Base-by-base conservation (phyloP, 148 eudicot species). In the Agrostemma githago region DNA sequence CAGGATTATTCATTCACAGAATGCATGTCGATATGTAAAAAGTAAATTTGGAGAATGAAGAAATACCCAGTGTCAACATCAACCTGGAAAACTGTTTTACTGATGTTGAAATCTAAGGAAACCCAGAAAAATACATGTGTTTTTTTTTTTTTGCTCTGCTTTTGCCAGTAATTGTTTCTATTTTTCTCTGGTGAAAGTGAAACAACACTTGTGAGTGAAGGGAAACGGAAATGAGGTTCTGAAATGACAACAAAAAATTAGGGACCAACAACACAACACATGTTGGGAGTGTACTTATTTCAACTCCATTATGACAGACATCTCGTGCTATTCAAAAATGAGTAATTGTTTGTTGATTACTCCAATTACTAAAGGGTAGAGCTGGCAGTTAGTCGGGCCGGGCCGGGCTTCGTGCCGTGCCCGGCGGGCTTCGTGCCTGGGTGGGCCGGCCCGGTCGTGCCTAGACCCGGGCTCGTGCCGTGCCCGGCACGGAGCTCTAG, bases 221-320 rank as follows among this genome's bases (percentile, higher is more conserved):
- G 10, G 63, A 44, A 6, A 48, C 20, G 56, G 56, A 34, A 51
- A 6, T 51, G 14, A 51, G 56, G 10, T 51, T 12, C 3, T 51
- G 3, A 51, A 48, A 8, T 48, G 3, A 48, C 14, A 38, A 39
- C 16, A 41, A 6, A 39, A 66, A 61, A 59, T 42, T 15, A 56
- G 70, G 8, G 61, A 60, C 71, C 74, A 65, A 76, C 16, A 68
- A 76, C 71, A 76, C 16, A 68, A 76, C 71, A 77, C 74, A 71
- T 77, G 74, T 17, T 70, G 43, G 70, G 40, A 76, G 59, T 26
- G 34, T 80, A 76, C 79, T 80, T 76, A 76, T 72, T 76, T 76
- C 70, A 72, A 80, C 60, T 48, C 79, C 73, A 76, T 72, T 80
- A 76, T 80, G 76, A 80, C 73, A 80, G 83, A 80, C 83, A 80